These are phyloP conservation scores for Melaleuca alternifolia DNA, from an alignment of 345 rosid species.

Conservation along the genomic window DNA sequence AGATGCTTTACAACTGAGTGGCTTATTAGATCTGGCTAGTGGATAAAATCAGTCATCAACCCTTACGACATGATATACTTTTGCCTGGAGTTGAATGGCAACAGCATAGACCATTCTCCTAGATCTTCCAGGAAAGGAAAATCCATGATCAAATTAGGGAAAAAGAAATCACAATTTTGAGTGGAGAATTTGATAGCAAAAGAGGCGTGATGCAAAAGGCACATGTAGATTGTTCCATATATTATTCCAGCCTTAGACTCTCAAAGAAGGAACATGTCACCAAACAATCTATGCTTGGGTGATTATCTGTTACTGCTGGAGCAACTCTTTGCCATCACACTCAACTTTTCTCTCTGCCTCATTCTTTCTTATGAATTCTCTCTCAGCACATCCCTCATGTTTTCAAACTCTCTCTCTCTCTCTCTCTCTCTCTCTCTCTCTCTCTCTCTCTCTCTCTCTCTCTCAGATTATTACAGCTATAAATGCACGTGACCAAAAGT, in stretches of 20 bases:
- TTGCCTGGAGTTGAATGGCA: not conserved
- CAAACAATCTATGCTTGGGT: not conserved
- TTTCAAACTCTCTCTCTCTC: not conserved
- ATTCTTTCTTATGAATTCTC: not conserved
- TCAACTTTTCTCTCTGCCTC: not conserved
- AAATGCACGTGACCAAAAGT: not conserved
- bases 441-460: not conserved
- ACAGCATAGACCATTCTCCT: not conserved
- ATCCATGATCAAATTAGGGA: no score
- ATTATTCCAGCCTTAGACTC: not conserved
- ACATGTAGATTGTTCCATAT: not conserved
- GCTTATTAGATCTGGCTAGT: not conserved
- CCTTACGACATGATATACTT: not conserved
- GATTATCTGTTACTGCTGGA: not conserved
- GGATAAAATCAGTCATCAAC: not conserved
- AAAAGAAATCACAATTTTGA: not conserved
- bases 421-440: no score
- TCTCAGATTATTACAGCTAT: not conserved
- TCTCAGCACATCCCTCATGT: not conserved
- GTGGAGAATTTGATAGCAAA: not conserved
- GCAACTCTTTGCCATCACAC: not conserved
- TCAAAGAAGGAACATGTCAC: not conserved
- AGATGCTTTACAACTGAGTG: not conserved
- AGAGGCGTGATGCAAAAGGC: not conserved
- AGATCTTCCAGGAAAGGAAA: no score